These are phyloP conservation scores for Trametes cingulata DNA, from an alignment of 768 basidiomycete genomes.

Conservation along the genomic window DNA sequence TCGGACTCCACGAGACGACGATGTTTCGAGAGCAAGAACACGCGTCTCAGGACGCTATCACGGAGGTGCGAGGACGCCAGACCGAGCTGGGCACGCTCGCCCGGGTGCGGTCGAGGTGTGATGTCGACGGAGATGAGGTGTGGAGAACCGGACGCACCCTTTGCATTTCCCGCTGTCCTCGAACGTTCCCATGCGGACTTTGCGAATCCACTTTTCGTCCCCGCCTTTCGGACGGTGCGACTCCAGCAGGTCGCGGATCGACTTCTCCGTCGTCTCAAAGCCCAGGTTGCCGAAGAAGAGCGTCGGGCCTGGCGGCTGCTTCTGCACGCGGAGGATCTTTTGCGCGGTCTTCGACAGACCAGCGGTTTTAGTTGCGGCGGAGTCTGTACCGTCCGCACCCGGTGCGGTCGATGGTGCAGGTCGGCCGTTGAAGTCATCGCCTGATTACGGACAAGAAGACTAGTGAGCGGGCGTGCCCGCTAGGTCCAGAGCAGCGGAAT, in stretches of 20 bases:
- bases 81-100: neutral
- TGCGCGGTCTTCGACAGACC: constrained; percentile 67
- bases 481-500: neutral
- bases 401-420: constrained; percentile 50
- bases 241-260: constrained; percentile 73
- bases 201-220: constrained; percentile 60
- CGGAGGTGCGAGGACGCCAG: neutral
- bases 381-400: constrained; percentile 25
- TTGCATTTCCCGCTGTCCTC: constrained; percentile 95
- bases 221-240: constrained; percentile 51
- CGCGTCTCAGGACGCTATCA: neutral
- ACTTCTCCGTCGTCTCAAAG: constrained; percentile 83
- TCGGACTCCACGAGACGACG: neutral
- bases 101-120: neutral
- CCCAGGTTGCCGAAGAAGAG: constrained; percentile 93
- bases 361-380: neutral
- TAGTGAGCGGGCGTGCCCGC: neutral
- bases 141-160: constrained; percentile 58
- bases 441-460: constrained; percentile 38
- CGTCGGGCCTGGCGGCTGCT: constrained; percentile 80
- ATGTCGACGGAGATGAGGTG: neutral
- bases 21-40: neutral
- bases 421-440: constrained; percentile 71
- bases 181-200: constrained; percentile 92
- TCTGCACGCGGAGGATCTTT: constrained; percentile 76